Base-by-base conservation (phyloP, 75 land plant species). In the Picea glauca region DNA sequence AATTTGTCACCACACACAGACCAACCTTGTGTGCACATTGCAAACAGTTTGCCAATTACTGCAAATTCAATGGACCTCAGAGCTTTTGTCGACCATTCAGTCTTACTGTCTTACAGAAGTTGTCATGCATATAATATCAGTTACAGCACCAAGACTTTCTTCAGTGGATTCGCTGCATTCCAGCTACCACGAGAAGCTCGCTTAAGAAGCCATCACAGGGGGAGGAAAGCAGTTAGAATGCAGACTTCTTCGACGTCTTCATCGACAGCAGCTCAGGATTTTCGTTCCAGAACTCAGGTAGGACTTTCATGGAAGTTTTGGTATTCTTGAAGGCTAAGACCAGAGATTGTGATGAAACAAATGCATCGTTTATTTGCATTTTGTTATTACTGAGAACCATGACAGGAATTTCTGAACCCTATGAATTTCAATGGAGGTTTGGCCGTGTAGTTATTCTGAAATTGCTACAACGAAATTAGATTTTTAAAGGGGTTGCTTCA, bases 241-340 rank as follows among this genome's bases (percentile, higher is more conserved):
- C 70, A 66, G 35, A 33, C 20, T 38, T 33, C 70, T 66, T 66
- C 70, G 35, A 66, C 8, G 18, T 33, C 70, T 66, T 66, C 70
- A 4, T 66, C 70, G 15, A 66, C 40, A 15, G 8, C 70, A 33
- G 40, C 14, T 5, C 40, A 32, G 32, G 32, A 15, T 32, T 15
- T 18, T 66, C 70, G 40, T 32, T 66, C 70, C 40, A 66, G 70
- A 33, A 66, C 70, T 4, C 70, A 66, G 70, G 70, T 66, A 18
- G 40, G 70, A 32, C 7, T 66, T 33, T 33, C 40, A 33, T 33
- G 70, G 70, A 46, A 46, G 33, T 31, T 14, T 32, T 12, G 14
- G 6, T 13, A 65, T 32, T 65, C 18, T 63, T 15, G 32, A 65
- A 23, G 68, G 32, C 68, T 32, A 13, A 0, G 35, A 32, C 68